Base-by-base conservation (phyloP, 768 basidiomycete species). In the Suillus occidentalis region DNA sequence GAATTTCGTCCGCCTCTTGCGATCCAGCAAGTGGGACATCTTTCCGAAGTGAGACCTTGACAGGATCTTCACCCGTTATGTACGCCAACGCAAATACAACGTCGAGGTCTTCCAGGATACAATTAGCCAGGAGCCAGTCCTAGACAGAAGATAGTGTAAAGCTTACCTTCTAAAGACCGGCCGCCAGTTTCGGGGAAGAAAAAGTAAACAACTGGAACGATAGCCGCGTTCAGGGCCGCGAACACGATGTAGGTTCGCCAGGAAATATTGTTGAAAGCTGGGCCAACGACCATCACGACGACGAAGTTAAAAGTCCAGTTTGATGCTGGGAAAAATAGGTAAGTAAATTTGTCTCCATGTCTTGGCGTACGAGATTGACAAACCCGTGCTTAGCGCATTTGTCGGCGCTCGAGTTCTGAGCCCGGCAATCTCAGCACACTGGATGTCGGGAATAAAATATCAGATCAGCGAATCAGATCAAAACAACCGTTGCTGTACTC, bases 71-170 rank as follows among this genome's bases (percentile, higher is more conserved):
- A 9, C 75, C 74, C 53, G 76, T 77, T 39, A 68, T 72, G 68
- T 78, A 71, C 2, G 77, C 77, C 7, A 78, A 64, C 16, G 75
- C 77, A 66, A 78, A 77, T 4, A 78, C 66, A 43, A 78, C 74
- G 62, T 78, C 77, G 25, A 59, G 58, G 52, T 84, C 77, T 78
- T 59, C 10, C 40, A 31, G 18, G 6, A 20, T 31, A 8, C 6
- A 59, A 59, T 59, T 20, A 28, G 18, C 22, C 40, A 42, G 6
- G 40, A 14, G 10, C 25, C 22, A 14, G 7, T 50, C 49, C n/a
- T 4, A 3, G 10, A 31, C 20, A 42, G 18, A 28, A 59, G 57
- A 58, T 8, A 39, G 8, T 13, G 12, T 31, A 7, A 20, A 39
- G 14, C 43, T 4, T n/a, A 65, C 66, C 66, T 61, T 67, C 66